These are phyloP conservation scores for Rauvolfia tetraphylla DNA, from an alignment of 257 asterid genomes.

Conservation along the genomic window DNA sequence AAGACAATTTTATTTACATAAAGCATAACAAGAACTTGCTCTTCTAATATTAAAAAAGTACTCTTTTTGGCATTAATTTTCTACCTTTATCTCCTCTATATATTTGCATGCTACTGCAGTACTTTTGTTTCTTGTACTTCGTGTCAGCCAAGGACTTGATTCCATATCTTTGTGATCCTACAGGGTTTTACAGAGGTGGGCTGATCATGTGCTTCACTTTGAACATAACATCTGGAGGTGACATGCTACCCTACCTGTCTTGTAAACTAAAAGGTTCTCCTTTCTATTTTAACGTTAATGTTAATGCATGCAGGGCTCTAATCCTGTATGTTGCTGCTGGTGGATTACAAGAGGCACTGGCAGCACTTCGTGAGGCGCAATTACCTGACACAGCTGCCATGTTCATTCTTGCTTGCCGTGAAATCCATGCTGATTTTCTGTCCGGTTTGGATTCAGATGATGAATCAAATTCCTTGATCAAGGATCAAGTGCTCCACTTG, in stretches of 20 bases:
- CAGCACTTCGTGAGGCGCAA: constrained; percentile 85
- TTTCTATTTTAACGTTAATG: constrained; percentile 7
- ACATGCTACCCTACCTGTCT: constrained; percentile 7
- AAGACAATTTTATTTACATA: background rate
- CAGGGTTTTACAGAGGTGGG: constrained; percentile 97
- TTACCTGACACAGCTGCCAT: constrained; percentile 96
- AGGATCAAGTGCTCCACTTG: constrained; percentile 47
- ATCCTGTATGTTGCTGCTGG: constrained; percentile 97
- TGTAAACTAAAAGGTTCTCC: background rate
- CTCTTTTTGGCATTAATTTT: background rate
- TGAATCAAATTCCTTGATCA: constrained; percentile 33
- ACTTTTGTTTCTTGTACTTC: background rate
- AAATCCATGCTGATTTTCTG: constrained; percentile 62
- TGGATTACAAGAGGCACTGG: constrained; percentile 86
- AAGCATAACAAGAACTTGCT: background rate
- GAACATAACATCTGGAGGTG: constrained; percentile 99
- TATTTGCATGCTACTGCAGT: background rate
- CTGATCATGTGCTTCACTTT: constrained; percentile 66
- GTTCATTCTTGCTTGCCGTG: constrained; percentile 77
- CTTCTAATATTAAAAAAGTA: background rate
- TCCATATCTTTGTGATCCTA: constrained; percentile 1
- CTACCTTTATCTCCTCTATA: background rate
- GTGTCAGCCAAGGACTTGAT: background rate
- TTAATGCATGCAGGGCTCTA: constrained; percentile 66
- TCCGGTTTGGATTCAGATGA: constrained; percentile 54